Percentiles rank a stretch among this genome's conserved stretches.
Conservation (phyloP, 2,329 filamentous ascomycete species). For the Aspergillaceae sp. region DNA sequence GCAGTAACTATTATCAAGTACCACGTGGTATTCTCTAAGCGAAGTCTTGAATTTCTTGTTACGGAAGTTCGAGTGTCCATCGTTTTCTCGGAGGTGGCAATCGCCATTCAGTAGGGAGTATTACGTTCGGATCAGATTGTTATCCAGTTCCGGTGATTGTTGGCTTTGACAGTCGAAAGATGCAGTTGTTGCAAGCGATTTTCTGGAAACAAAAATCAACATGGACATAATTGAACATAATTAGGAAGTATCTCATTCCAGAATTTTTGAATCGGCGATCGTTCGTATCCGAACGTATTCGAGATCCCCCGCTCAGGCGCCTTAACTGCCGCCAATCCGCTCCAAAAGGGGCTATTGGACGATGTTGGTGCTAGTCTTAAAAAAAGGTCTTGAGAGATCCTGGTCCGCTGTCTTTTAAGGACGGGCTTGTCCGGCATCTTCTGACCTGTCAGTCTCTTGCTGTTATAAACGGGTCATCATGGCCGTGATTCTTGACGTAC, state of each 20-base stretch:
- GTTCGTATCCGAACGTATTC: background rate
- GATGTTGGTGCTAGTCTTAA: too few relatives aligned
- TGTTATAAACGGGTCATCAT: conserved; percentile 7
- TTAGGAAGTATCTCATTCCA: background rate
- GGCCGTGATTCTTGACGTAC: conserved; percentile 15
- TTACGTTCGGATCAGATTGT: too few relatives aligned
- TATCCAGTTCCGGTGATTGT: too few relatives aligned
- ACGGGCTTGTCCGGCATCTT: background rate
- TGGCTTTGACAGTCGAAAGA: background rate
- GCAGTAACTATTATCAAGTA: too few relatives aligned
- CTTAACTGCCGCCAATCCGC: background rate
- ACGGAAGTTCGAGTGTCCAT: background rate
- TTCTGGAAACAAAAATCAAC: background rate
- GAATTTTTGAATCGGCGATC: background rate
- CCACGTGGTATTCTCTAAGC: background rate
- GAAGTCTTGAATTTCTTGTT: background rate
- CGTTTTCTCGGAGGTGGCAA: background rate
- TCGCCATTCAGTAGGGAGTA: background rate
- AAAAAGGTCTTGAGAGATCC: too few relatives aligned
- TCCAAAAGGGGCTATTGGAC: too few relatives aligned
- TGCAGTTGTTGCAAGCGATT: background rate
- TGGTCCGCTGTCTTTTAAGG: too few relatives aligned
- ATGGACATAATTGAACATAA: background rate
- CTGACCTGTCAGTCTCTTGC: background rate
- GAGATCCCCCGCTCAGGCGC: background rate